These are phyloP conservation scores for Crithidia sp. DNA, from an alignment of 208 protist genomes.

Conservation along the genomic window DNA sequence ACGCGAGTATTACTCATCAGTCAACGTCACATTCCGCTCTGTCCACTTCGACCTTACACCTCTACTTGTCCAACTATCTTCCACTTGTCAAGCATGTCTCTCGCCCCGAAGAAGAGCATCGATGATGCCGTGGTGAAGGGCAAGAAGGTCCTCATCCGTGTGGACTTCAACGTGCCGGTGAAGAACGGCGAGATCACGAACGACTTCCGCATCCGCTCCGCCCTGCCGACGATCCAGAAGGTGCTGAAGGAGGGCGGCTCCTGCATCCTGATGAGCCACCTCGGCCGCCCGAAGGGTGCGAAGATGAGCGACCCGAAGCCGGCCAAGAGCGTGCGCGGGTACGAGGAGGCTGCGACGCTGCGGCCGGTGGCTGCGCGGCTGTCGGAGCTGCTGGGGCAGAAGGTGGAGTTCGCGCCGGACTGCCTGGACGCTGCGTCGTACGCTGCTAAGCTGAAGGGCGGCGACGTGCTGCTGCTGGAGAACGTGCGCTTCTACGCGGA, in stretches of 20 bases:
- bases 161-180: slow-evolving; percentile 99
- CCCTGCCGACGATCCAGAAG: slow-evolving; percentile 96
- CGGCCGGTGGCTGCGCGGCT: slow-evolving; percentile 89
- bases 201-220: slow-evolving; percentile 94
- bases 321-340: slow-evolving; percentile 55
- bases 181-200: slow-evolving; percentile 96
- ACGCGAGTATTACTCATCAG: too few species aligned
- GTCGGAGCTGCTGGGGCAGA: slow-evolving; percentile 80
- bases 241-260: slow-evolving; percentile 91
- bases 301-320: slow-evolving; percentile 62
- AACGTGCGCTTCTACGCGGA: slow-evolving; percentile 99
- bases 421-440: slow-evolving; percentile 50
- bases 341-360: slow-evolving; percentile 88
- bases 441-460: slow-evolving; percentile 48
- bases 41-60: too few species aligned
- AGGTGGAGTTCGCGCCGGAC: slow-evolving; percentile 75
- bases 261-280: slow-evolving; percentile 96
- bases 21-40: too few species aligned
- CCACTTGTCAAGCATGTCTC: slow-evolving; percentile 28
- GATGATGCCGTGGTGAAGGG: slow-evolving; percentile 78
- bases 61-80: too few species aligned
- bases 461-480: slow-evolving; percentile 97
- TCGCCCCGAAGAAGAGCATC: slow-evolving; percentile 81
- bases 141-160: slow-evolving; percentile 96
- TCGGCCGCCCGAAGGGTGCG: slow-evolving; percentile 98